Evolutionary conservation across 139 green algal genomes (phyloP), one percentile per base, ranked within the genome.

Genomic region (Tetradesmus lagerheimii): DNA sequence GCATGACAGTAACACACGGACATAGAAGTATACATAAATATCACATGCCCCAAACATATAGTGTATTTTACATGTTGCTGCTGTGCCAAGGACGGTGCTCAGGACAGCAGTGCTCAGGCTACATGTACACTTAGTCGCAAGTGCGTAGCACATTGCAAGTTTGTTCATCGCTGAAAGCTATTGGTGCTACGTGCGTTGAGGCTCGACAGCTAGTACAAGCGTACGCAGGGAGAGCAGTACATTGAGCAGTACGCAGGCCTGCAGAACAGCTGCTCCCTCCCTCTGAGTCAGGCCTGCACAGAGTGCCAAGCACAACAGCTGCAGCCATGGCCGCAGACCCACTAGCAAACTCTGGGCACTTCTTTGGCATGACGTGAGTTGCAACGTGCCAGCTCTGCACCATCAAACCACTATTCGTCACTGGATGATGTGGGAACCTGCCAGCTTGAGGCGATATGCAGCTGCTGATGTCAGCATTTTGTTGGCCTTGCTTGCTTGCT

Each of bases 351-450:
- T 64, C 53, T 64, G 86, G 86, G 1, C 86, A 90, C n/a, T 80
- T 90, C 11, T 86, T 90, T 34, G 75, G 86, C 76, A 79, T 90
- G 86, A 85, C 76, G 71, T 89, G 43, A 89, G 85, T 27, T 1
- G 6, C n/a, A 62, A 27, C 37, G 2, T 4, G 20, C 3, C 37
- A 83, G 12, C 77, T 4, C 77, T 53, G 75, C 34, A 4, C 34
- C 23, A 9, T n/a, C 34, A 34, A 25, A 29, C 27, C 2, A 11
- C 75, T 50, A 25, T 14, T 31, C 20, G 34, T 29, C 75, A 62
- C 12, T 16, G 12, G 12, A 62, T 62, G 47, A 62, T 14, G 12
- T 18, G 5, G 8, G n/a, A n/a, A 50, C 43, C 5, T 50, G 43
- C 5, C 43, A 50, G 43, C 5, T 8, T n/a, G n/a, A n/a, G n/a